Evolutionary conservation across 2,329 filamentous ascomycete species (phyloP).

Genomic region (Talaromyces sp.): DNA sequence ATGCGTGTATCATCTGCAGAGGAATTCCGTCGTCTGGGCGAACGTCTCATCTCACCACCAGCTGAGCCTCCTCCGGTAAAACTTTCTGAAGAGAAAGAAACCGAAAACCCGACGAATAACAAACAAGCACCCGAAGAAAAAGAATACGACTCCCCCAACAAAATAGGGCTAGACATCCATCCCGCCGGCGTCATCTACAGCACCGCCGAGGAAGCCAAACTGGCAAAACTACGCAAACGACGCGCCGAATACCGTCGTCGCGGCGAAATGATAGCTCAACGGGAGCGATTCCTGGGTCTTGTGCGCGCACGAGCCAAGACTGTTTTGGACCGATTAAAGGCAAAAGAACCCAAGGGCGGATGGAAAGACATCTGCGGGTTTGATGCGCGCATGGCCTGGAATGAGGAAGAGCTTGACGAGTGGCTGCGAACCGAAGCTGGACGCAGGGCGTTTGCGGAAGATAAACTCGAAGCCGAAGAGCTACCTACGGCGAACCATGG

Average conservation of each 20-base stretch:
- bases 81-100: background rate
- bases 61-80: constrained; percentile 6
- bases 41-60: constrained; percentile 30
- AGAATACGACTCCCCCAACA: constrained; percentile 14
- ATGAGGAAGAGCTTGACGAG: constrained; percentile 42
- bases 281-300: constrained; percentile 37
- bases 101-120: background rate
- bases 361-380: constrained; percentile 47
- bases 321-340: constrained; percentile 39
- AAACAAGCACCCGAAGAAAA: background rate
- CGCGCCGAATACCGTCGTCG: constrained; percentile 30
- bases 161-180: constrained; percentile 24
- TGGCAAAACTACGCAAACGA: constrained; percentile 31
- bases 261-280: constrained; percentile 35
- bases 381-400: constrained; percentile 42
- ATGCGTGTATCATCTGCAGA: constrained; percentile 30
- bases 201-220: constrained; percentile 29
- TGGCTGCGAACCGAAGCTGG: constrained; percentile 38
- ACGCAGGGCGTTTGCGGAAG: constrained; percentile 33
- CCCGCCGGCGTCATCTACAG: constrained; percentile 28
- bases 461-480: constrained; percentile 21
- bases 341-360: constrained; percentile 38
- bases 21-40: constrained; percentile 38
- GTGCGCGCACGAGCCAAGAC: constrained; percentile 36
- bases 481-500: constrained; percentile 1